phyloP scores from a whole-genome alignment of 352 stramenopile genomes.

The Phytophthora ohioensis region DNA sequence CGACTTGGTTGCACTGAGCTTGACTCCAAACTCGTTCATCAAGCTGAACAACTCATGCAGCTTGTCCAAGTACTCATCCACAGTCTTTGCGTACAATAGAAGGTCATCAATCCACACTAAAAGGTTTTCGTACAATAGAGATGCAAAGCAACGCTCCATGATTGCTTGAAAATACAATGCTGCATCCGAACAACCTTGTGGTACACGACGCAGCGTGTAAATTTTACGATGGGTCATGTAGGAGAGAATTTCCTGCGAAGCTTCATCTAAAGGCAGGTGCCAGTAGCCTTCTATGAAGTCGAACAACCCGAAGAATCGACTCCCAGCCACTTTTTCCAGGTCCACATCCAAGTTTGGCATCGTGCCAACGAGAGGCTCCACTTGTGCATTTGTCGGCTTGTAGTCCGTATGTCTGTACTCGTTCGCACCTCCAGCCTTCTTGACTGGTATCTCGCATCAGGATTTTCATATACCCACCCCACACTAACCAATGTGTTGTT shows the following conservation, averaged over 20 bases:
- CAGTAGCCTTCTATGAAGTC: background rate
- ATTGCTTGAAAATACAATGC: background rate
- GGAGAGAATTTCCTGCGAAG: background rate
- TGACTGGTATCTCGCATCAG: too few species aligned
- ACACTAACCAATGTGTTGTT: too few species aligned
- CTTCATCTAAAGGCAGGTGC: background rate
- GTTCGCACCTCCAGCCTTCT: too few species aligned
- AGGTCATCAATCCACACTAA: slow-evolving; percentile 3
- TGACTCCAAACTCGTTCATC: background rate
- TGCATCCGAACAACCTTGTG: background rate
- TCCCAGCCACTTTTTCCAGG: too few species aligned
- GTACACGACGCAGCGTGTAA: background rate
- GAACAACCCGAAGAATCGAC: background rate
- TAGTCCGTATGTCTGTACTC: too few species aligned
- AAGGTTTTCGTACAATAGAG: background rate
- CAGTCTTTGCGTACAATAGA: background rate
- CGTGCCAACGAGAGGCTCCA: too few species aligned
- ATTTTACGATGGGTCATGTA: background rate
- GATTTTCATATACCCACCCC: too few species aligned
- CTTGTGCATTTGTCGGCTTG: too few species aligned
- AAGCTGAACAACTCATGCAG: background rate
- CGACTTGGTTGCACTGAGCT: background rate
- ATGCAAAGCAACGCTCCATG: background rate
- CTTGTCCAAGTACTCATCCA: slow-evolving; percentile 1
- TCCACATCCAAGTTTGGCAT: too few species aligned